A percentile compares a stretch with the other conserved stretches of the same genome.
Evolutionary conservation across 1,284 basidiomycete genomes (phyloP).

Genomic region (Volvariella volvacea): DNA sequence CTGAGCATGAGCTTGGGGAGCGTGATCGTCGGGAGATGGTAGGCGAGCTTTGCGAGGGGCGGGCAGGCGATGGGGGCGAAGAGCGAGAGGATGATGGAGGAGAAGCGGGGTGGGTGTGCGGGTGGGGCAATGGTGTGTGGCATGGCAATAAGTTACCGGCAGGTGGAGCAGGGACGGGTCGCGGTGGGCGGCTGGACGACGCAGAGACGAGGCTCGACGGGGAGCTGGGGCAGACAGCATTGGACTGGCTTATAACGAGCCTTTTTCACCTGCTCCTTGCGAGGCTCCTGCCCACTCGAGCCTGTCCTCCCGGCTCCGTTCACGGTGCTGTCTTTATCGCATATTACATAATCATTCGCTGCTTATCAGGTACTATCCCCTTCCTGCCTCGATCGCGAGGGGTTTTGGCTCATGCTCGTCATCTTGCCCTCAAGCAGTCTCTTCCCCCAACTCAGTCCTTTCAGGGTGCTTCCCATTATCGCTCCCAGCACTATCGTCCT

Average conservation of each 20-base stretch:
- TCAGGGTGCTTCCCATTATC: constrained; percentile 46
- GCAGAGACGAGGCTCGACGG: too few species aligned
- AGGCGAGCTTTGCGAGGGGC: constrained; percentile 13
- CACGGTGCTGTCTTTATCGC: too few species aligned
- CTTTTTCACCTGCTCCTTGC: too few species aligned
- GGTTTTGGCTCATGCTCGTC: neutral
- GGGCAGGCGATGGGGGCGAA: constrained; percentile 12
- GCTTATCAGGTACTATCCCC: constrained; percentile 20
- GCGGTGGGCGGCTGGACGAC: neutral
- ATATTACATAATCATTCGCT: too few species aligned
- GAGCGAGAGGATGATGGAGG: constrained; percentile 15
- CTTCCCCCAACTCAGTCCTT: constrained; percentile 39
- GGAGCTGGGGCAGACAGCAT: too few species aligned
- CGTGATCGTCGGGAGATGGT: constrained; percentile 1
- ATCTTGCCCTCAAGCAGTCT: constrained; percentile 15
- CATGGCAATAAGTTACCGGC: constrained; percentile 2
- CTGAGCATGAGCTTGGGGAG: constrained; percentile 47
- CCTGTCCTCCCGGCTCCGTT: too few species aligned
- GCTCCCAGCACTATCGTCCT: constrained; percentile 48
- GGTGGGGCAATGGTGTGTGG: neutral
- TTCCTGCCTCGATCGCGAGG: constrained; percentile 15
- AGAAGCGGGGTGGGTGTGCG: constrained; percentile 5
- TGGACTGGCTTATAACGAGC: too few species aligned
- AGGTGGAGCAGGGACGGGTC: neutral
- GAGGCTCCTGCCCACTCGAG: too few species aligned